Conservation (phyloP, 169 alveolate species). For the Cryptosporidium viatorum region DNA sequence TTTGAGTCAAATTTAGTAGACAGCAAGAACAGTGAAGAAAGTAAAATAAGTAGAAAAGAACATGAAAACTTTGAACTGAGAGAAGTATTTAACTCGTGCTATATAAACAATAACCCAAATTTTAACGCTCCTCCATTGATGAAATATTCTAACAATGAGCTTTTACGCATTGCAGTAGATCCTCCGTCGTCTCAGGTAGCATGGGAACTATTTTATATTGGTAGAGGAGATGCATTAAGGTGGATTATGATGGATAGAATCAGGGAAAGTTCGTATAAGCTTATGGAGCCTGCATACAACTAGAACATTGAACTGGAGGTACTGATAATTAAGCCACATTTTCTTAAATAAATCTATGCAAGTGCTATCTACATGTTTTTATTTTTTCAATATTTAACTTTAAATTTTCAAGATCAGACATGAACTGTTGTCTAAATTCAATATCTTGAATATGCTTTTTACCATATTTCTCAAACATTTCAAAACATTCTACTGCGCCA, state of each 20-base stretch:
- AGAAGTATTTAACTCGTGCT: not conserved
- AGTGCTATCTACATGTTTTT: not conserved
- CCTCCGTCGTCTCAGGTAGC: slow-evolving; percentile 60
- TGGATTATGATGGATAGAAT: slow-evolving; percentile 70
- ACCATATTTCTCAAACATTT: slow-evolving; percentile 35
- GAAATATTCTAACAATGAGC: slow-evolving; percentile 62
- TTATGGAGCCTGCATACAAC: slow-evolving; percentile 46
- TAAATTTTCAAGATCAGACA: slow-evolving; percentile 43
- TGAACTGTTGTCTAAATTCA: slow-evolving; percentile 32
- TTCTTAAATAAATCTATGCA: not conserved
- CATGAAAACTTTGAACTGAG: not conserved
- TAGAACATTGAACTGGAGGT: not conserved
- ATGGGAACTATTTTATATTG: slow-evolving; percentile 70
- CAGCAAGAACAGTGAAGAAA: not conserved
- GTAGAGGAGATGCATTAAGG: slow-evolving; percentile 74
- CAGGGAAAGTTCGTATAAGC: slow-evolving; percentile 6
- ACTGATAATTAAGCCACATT: too few relatives aligned
- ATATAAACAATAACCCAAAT: slow-evolving; percentile 50
- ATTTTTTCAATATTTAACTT: slow-evolving; percentile 19
- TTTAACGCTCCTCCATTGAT: slow-evolving; percentile 66
- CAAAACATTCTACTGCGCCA: slow-evolving; percentile 33
- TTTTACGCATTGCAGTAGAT: slow-evolving; percentile 63
- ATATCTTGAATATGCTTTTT: slow-evolving; percentile 40
- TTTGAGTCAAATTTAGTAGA: not conserved
- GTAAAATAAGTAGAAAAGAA: not conserved